Percentiles rank a stretch among this genome's conserved stretches.
Evolutionary conservation across 352 stramenopile species (phyloP).

Genomic region (Pythium insidiosum): DNA sequence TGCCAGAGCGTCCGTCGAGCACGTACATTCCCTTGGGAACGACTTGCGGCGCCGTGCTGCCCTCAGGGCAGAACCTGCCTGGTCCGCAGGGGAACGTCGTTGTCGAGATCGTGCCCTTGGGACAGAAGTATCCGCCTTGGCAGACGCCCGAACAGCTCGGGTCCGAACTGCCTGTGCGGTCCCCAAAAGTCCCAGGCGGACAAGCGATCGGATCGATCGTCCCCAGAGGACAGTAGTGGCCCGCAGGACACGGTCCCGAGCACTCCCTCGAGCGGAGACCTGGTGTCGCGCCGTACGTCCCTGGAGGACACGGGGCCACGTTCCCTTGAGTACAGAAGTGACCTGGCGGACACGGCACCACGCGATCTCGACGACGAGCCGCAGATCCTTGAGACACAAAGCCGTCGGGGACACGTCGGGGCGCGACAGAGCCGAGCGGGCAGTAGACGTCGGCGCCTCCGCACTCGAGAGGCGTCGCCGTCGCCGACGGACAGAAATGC

Average conservation of each 20-base stretch:
- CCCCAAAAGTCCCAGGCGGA: conserved; percentile 52
- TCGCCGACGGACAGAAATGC: conserved; percentile 48
- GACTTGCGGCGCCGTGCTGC: conserved; percentile 16
- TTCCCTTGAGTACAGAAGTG: conserved; percentile 50
- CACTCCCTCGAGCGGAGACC: conserved; percentile 24
- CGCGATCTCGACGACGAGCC: conserved; percentile 15
- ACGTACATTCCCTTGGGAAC: conserved; percentile 22
- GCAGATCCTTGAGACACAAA: conserved; percentile 35
- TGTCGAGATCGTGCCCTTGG: conserved; percentile 32
- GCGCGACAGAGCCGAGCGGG: conserved; percentile 18
- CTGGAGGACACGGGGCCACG: conserved; percentile 32
- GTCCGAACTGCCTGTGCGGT: conserved; percentile 21
- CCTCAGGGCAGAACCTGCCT: conserved; percentile 29
- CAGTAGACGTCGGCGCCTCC: conserved; percentile 41
- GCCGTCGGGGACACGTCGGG: conserved; percentile 2
- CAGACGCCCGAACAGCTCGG: conserved; percentile 51
- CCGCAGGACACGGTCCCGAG: conserved; percentile 37
- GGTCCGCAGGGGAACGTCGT: conserved; percentile 27
- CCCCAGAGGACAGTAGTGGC: conserved; percentile 44
- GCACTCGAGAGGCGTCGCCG: conserved; percentile 28
- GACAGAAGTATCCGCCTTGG: conserved; percentile 51
- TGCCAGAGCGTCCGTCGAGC: conserved; percentile 18
- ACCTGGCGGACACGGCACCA: conserved; percentile 34
- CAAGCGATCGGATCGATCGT: conserved; percentile 23
- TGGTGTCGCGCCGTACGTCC: conserved; percentile 28